These are phyloP conservation scores for Colletotrichum godetiae DNA, from an alignment of 2,329 filamentous ascomycete genomes.

Conservation along the genomic window DNA sequence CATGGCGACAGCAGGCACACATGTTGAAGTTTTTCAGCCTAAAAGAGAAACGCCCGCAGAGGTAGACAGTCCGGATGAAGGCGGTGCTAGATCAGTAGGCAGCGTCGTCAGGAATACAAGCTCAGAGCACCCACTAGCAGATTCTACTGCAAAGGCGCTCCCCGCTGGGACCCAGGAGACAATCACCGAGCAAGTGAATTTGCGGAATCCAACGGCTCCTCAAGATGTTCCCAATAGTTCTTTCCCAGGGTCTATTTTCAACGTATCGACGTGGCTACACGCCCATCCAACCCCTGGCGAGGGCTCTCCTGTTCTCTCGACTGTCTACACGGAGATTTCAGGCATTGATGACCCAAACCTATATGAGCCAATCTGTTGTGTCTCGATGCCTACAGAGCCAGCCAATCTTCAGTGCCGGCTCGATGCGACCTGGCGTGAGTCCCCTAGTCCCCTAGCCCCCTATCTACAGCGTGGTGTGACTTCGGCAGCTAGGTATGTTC, in stretches of 20 bases:
- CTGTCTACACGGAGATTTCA: constrained; percentile 5
- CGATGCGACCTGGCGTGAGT: constrained; percentile 14
- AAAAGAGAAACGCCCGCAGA: background rate
- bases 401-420: constrained; percentile 10
- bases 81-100: too few relatives aligned
- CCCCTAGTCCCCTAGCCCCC: too few relatives aligned
- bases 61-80: background rate
- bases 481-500: too few relatives aligned
- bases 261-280: background rate
- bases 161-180: too few relatives aligned
- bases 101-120: too few relatives aligned
- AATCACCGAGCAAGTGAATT: too few relatives aligned
- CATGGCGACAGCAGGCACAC: too few relatives aligned
- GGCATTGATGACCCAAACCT: background rate
- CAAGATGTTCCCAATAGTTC: background rate
- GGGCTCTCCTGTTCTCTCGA: background rate
- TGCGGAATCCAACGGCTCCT: too few relatives aligned
- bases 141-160: background rate
- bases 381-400: background rate
- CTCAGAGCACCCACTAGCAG: too few relatives aligned
- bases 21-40: too few relatives aligned
- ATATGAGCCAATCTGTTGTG: background rate
- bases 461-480: background rate
- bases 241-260: background rate
- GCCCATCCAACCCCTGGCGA: background rate